These are phyloP conservation scores for Sclerospora graminicola DNA, from an alignment of 352 stramenopile genomes.

Conservation along the genomic window DNA sequence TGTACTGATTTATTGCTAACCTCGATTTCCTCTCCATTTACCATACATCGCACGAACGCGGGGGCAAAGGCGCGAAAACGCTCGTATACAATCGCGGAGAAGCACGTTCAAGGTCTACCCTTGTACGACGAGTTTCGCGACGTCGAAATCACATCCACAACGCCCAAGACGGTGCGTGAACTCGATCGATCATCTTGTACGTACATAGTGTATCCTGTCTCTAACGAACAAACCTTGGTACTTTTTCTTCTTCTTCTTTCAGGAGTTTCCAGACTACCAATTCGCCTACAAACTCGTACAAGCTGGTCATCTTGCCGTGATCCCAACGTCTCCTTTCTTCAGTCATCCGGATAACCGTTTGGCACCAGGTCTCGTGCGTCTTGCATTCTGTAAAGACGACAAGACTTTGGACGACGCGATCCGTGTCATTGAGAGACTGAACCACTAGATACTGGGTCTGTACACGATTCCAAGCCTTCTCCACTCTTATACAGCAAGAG, in stretches of 20 bases:
- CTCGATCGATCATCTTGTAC: slow-evolving; percentile 1
- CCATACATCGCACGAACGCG: too few species aligned
- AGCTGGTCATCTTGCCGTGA: slow-evolving; percentile 86
- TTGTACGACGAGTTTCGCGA: slow-evolving; percentile 65
- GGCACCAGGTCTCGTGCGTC: slow-evolving; percentile 69
- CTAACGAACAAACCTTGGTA: not conserved
- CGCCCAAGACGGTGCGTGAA: slow-evolving; percentile 44
- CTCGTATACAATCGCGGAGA: too few species aligned
- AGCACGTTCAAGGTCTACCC: slow-evolving; percentile 52
- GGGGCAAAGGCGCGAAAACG: too few species aligned
- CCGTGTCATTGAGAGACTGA: slow-evolving; percentile 53
- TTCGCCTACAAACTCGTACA: slow-evolving; percentile 87
- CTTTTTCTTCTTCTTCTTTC: slow-evolving; percentile 1
- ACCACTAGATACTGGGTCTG: slow-evolving; percentile 10
- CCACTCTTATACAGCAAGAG: too few species aligned
- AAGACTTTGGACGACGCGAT: slow-evolving; percentile 86
- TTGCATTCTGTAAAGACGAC: slow-evolving; percentile 97
- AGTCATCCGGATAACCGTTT: slow-evolving; percentile 68
- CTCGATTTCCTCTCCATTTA: too few species aligned
- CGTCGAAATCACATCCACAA: slow-evolving; percentile 36
- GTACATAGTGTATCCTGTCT: slow-evolving; percentile 1
- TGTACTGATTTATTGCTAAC: too few species aligned
- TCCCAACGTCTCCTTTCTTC: slow-evolving; percentile 93
- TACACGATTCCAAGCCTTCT: too few species aligned
- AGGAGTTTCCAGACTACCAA: slow-evolving; percentile 83